phyloP scores from a whole-genome alignment of 257 asterid species.

The Capsicum baccatum region DNA sequence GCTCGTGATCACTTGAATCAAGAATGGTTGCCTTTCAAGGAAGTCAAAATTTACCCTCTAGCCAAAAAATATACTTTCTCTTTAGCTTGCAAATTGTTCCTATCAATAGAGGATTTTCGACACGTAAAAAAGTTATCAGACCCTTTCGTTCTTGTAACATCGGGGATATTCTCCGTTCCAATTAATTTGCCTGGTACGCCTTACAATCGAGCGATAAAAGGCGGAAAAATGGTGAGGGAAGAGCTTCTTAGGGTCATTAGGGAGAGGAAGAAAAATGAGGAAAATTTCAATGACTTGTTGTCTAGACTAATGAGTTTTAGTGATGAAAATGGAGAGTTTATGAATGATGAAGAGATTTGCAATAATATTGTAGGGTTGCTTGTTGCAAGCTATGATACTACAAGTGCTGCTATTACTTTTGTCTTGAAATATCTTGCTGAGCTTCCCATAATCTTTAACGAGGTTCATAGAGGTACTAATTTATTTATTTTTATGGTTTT shows the following conservation, averaged over 20 bases:
- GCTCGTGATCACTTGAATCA: slow-evolving; percentile 25
- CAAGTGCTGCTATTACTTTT: slow-evolving; percentile 32
- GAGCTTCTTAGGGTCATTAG: slow-evolving; percentile 32
- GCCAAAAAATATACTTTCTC: slow-evolving; percentile 23
- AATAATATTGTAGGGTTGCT: slow-evolving; percentile 24
- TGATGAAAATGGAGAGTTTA: slow-evolving; percentile 25
- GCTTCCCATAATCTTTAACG: slow-evolving; percentile 30
- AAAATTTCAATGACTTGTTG: slow-evolving; percentile 17
- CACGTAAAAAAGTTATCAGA: slow-evolving; percentile 32
- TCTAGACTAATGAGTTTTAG: slow-evolving; percentile 26
- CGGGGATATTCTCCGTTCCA: slow-evolving; percentile 36
- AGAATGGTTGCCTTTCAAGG: slow-evolving; percentile 28
- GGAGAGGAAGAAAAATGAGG: slow-evolving; percentile 20
- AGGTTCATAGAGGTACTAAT: slow-evolving; percentile 33
- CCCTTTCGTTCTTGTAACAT: slow-evolving; percentile 25
- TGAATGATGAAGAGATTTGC: slow-evolving; percentile 32
- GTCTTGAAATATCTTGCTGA: slow-evolving; percentile 36
- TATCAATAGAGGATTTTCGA: slow-evolving; percentile 27
- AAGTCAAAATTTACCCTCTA: slow-evolving; percentile 8
- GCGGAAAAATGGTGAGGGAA: slow-evolving; percentile 14
- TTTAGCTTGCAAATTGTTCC: slow-evolving; percentile 27
- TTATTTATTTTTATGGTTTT: background rate
- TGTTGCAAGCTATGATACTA: slow-evolving; percentile 35
- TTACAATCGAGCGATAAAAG: slow-evolving; percentile 26
- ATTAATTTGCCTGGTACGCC: slow-evolving; percentile 31